Evolutionary conservation across 192 early-diverging fungal genomes (phyloP).

Genomic region (Backusella mclennaniae): DNA sequence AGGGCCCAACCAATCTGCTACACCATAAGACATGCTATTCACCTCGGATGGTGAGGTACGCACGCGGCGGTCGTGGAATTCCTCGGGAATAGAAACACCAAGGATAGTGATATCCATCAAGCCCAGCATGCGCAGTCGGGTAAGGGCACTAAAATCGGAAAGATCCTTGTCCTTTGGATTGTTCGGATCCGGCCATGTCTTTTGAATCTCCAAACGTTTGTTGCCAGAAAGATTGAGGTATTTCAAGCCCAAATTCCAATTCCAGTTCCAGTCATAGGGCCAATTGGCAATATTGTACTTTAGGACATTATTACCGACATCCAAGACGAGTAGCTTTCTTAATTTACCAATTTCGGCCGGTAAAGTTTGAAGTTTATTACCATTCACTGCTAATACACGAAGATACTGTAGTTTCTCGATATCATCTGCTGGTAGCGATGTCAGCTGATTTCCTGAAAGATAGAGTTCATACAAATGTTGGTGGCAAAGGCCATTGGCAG

Average conservation of each 20-base stretch:
- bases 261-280: constrained; percentile 98
- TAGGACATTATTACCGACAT: constrained; percentile 84
- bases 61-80: constrained; percentile 76
- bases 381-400: constrained; percentile 81
- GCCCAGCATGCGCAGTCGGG: constrained; percentile 76
- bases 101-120: constrained; percentile 90
- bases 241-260: constrained; percentile 86
- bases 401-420: constrained; percentile 71
- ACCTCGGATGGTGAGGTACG: constrained; percentile 81
- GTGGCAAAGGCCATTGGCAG: constrained; percentile 68
- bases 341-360: constrained; percentile 93
- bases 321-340: constrained; percentile 70
- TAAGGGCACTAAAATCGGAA: constrained; percentile 78
- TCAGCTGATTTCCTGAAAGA: constrained; percentile 81
- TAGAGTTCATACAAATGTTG: constrained; percentile 77
- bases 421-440: constrained; percentile 81
- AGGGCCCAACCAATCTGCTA: constrained; percentile 77
- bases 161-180: constrained; percentile 48
- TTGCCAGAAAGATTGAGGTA: constrained; percentile 92
- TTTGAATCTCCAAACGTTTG: constrained; percentile 85
- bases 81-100: constrained; percentile 75
- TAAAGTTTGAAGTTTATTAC: constrained; percentile 85
- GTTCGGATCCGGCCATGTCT: constrained; percentile 48
- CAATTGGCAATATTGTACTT: constrained; percentile 95
- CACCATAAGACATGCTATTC: constrained; percentile 82